phyloP scores from a whole-genome alignment of 768 basidiomycete genomes.

The Nidula microcarpa region DNA sequence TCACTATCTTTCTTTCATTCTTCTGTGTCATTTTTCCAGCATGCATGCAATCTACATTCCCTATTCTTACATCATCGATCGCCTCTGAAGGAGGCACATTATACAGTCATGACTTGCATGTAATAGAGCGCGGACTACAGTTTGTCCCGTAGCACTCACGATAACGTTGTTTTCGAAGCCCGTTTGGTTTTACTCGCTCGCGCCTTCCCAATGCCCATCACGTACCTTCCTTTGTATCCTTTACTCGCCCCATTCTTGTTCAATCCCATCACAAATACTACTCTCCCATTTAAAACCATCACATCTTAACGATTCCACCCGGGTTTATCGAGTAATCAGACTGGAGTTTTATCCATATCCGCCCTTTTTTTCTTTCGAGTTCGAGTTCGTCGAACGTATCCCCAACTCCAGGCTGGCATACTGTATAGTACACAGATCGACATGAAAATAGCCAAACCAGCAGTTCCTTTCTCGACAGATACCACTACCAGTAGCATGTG shows the following conservation, averaged over 20 bases:
- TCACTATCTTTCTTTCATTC: conserved; percentile 9
- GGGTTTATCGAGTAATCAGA: conserved; percentile 5
- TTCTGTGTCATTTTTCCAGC: conserved; percentile 21
- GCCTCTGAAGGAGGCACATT: conserved; percentile 76
- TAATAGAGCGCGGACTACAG: conserved; percentile 43
- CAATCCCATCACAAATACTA: neutral
- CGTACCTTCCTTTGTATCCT: conserved; percentile 5
- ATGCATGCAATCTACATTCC: conserved; percentile 51
- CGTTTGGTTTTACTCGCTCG: neutral
- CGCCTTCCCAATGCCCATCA: neutral
- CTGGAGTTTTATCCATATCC: conserved; percentile 1
- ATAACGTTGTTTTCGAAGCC: neutral
- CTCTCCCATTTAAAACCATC: conserved; percentile 3
- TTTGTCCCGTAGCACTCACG: conserved; percentile 2
- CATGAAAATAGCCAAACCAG: neutral
- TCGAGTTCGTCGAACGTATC: neutral
- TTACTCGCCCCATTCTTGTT: conserved; percentile 3
- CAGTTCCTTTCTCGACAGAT: too few relatives aligned
- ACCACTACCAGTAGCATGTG: too few relatives aligned
- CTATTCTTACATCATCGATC: conserved; percentile 31
- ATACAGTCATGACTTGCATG: conserved; percentile 51
- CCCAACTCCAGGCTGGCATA: neutral
- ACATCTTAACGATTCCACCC: conserved; percentile 2
- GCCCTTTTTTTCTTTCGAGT: neutral
- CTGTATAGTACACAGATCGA: neutral